Conservation (phyloP, 2,329 filamentous ascomycete species). For the Fusarium sp. region DNA sequence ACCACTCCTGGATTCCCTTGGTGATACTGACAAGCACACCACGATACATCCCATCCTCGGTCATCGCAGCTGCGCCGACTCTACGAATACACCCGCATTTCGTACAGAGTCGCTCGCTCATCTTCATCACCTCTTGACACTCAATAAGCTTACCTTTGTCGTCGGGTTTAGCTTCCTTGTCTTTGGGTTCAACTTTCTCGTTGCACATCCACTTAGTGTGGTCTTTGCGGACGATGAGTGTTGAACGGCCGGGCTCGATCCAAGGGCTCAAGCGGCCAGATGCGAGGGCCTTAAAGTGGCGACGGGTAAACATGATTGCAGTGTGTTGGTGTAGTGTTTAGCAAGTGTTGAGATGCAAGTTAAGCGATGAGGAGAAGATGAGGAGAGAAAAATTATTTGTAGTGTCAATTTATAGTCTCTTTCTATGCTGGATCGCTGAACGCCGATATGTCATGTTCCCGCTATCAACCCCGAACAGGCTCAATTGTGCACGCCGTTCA, state of each 20-base stretch:
- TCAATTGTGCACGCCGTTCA: not conserved
- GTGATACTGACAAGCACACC: not conserved
- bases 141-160: not conserved
- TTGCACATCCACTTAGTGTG: not conserved
- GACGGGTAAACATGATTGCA: too few relatives aligned
- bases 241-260: too few relatives aligned
- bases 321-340: too few relatives aligned
- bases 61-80: not conserved
- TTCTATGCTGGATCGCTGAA: not conserved
- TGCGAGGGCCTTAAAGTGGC: too few relatives aligned
- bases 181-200: not conserved
- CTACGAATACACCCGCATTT: not conserved
- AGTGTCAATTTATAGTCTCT: not conserved
- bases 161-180: too few relatives aligned
- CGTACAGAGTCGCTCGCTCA: not conserved
- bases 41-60: not conserved
- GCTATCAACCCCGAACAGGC: not conserved
- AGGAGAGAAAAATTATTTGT: not conserved
- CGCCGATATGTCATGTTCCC: not conserved
- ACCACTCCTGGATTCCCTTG: not conserved
- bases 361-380: too few relatives aligned
- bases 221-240: not conserved
- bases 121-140: not conserved
- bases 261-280: too few relatives aligned
- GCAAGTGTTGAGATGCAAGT: too few relatives aligned